Evolutionary conservation across 1,139 yeast genomes (phyloP).

Genomic region (Diutina ranongensis): DNA sequence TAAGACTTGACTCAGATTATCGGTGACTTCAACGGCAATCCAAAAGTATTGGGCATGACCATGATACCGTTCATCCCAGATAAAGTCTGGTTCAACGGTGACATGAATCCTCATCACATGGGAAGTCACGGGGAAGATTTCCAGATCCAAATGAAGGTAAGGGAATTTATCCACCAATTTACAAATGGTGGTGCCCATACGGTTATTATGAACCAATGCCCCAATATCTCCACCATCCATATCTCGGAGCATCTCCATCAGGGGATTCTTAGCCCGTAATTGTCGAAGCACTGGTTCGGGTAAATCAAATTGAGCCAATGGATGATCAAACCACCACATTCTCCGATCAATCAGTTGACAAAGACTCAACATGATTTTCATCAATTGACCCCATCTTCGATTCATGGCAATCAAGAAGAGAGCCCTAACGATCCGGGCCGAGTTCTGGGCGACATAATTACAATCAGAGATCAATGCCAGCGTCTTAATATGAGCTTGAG

Average conservation of each 20-base stretch:
- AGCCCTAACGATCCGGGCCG: constrained; percentile 89
- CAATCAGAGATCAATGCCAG: constrained; percentile 80
- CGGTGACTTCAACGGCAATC: constrained; percentile 84
- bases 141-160: constrained; percentile 56
- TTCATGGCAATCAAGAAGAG: constrained; percentile 76
- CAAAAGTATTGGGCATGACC: constrained; percentile 84
- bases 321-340: constrained; percentile 87
- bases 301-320: constrained; percentile 75
- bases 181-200: constrained; percentile 57
- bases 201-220: constrained; percentile 71
- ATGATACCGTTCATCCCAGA: constrained; percentile 75
- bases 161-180: constrained; percentile 67
- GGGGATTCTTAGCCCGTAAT: constrained; percentile 52
- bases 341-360: constrained; percentile 82
- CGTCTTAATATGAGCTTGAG: constrained; percentile 60
- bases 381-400: constrained; percentile 80
- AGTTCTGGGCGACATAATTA: constrained; percentile 89
- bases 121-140: constrained; percentile 81
- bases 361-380: constrained; percentile 60
- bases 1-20: constrained; percentile 49
- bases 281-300: constrained; percentile 55
- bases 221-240: constrained; percentile 74
- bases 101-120: constrained; percentile 79
- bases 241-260: constrained; percentile 63
- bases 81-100: constrained; percentile 59